Base-by-base conservation (phyloP, 2,329 filamentous ascomycete species). In the Teratosphaeria epicoccoides region DNA sequence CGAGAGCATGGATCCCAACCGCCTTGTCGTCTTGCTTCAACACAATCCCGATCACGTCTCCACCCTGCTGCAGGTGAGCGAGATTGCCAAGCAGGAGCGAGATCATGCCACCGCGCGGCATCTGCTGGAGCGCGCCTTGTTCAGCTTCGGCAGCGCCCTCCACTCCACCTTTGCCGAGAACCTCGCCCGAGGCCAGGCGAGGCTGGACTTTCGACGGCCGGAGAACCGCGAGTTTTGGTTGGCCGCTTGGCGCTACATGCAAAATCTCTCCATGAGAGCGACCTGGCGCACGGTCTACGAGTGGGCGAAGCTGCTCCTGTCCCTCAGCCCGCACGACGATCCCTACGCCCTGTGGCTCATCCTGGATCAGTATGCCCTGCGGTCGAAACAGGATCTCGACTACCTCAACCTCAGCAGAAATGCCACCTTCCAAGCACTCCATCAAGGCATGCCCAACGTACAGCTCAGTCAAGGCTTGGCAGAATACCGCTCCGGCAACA, bases 201-300 rank as follows among this genome's bases (percentile, higher is more conserved):
- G 88, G 14, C 72, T 98, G 9, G 82, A 91, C 63, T 97, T 96
- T 65, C 71, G 77, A 20, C 77, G 88, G 33, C 84, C 85, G 0
- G 90, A 95, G 67, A 97, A 97, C 67, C 80, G 93, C 43, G 91
- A 97, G 67, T 83, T 98, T 57, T 95, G 87, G 83, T 80, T 97
- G 29, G 87, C 88, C 1, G 87, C 84, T 7, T 95, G 89, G 75
- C 83, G 90, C 59, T 96, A 96, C 62, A 84, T 97, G 61, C 81
- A 80, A 60, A 93, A 88, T 58, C 75, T 98, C 22, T 78, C 88
- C 14, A 83, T 88, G 70, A 91, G 94, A 61, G 89, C 90, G n/a
- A 96, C 91, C 1, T 95, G 88, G 76, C 80, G 89, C 46, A 97
- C 93, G 0, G 88, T 89, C 0, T 82, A 95, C 46, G 93, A 97